phyloP scores from a whole-genome alignment of 2,329 filamentous ascomycete species.

The Aspergillus uvarum region DNA sequence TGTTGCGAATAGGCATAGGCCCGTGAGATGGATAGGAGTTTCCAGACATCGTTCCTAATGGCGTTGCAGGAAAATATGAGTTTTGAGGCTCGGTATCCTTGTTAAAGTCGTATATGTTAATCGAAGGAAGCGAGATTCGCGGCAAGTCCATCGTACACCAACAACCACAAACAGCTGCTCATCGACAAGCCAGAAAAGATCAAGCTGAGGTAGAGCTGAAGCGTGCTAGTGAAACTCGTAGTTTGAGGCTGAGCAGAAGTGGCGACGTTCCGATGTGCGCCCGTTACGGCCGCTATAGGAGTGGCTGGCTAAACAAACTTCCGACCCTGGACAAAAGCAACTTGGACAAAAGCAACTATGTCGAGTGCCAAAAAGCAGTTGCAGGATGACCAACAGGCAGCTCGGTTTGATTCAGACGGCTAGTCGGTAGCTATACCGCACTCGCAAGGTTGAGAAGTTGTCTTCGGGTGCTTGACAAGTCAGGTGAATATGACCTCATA shows the following conservation, averaged over 20 bases:
- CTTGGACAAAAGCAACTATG: background rate
- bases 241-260: background rate
- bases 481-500: background rate
- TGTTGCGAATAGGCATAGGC: constrained; percentile 64
- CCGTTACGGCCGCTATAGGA: too few species aligned
- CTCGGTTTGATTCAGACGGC: background rate
- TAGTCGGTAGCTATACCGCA: background rate
- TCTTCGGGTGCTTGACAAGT: background rate
- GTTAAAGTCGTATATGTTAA: constrained; percentile 42
- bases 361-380: background rate
- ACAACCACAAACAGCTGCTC: constrained; percentile 22
- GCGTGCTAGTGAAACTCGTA: background rate
- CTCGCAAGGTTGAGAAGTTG: background rate
- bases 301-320: background rate
- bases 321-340: background rate
- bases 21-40: constrained; percentile 46
- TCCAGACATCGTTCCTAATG: constrained; percentile 42
- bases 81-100: constrained; percentile 35
- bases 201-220: background rate
- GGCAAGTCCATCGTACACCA: constrained; percentile 47
- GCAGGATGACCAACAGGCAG: background rate
- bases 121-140: constrained; percentile 43
- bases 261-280: background rate
- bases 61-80: constrained; percentile 36
- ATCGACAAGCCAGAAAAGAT: constrained; percentile 11